A percentile compares a stretch with the other conserved stretches of the same genome.
Evolutionary conservation across 2,329 filamentous ascomycete genomes (phyloP).

Genomic region (Sordariomycetes sp.): DNA sequence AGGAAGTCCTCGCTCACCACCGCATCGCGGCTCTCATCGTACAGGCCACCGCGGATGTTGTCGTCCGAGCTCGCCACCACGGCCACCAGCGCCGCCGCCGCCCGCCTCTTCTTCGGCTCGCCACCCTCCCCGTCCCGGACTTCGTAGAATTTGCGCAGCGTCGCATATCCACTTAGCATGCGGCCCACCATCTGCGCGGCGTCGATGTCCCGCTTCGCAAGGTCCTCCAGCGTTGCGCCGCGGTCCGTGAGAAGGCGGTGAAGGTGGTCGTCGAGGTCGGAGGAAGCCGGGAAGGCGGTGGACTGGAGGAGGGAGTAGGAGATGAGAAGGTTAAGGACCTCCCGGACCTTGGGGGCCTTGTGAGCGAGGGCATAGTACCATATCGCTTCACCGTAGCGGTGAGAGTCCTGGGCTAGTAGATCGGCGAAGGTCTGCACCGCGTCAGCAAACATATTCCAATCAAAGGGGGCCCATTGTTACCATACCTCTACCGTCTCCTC

Average conservation of each 20-base stretch:
- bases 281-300: conserved; percentile 60
- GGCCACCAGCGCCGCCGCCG: conserved; percentile 66
- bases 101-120: conserved; percentile 49
- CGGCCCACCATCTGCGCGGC: conserved; percentile 76
- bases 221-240: conserved; percentile 57
- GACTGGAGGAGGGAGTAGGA: conserved; percentile 83
- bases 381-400: conserved; percentile 75
- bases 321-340: conserved; percentile 77
- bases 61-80: conserved; percentile 80
- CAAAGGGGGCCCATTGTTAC: conserved; percentile 6
- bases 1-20: conserved; percentile 85
- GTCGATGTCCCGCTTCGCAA: conserved; percentile 66
- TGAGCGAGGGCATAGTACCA: conserved; percentile 88
- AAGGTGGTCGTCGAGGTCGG: conserved; percentile 65
- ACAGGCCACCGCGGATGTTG: conserved; percentile 83
- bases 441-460: conserved; percentile 13
- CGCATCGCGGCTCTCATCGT: conserved; percentile 68
- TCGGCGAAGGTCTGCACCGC: conserved; percentile 66
- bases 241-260: conserved; percentile 60
- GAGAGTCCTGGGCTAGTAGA: conserved; percentile 57
- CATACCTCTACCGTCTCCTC: conserved; percentile 73
- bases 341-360: conserved; percentile 65
- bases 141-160: conserved; percentile 80
- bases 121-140: conserved; percentile 59
- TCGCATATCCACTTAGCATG: conserved; percentile 86